Percentiles rank a stretch among this genome's conserved stretches.
Conservation (phyloP, 2,329 filamentous ascomycete species). For the Colletotrichum sojae region DNA sequence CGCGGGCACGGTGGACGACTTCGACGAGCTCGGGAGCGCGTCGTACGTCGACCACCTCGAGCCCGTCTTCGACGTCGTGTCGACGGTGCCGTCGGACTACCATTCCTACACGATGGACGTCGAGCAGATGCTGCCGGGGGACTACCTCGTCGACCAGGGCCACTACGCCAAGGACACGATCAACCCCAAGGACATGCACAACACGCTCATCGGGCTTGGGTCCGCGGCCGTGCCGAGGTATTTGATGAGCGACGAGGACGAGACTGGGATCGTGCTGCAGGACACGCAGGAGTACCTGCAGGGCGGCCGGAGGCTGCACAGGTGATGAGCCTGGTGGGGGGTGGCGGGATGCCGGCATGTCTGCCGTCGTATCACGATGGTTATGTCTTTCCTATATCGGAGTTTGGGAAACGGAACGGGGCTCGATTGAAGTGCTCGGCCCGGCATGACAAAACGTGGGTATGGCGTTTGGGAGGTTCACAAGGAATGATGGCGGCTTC, state of each 20-base stretch:
- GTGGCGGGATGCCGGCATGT: too few species aligned
- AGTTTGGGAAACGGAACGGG: too few species aligned
- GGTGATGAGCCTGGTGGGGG: background rate
- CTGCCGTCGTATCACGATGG: too few species aligned
- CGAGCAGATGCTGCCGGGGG: conserved; percentile 26
- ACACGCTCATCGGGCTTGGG: conserved; percentile 33
- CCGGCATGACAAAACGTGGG: too few species aligned
- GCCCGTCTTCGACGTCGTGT: conserved; percentile 36
- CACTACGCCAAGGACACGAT: conserved; percentile 36
- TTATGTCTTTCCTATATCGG: too few species aligned
- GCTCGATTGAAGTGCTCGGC: too few species aligned
- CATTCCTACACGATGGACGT: conserved; percentile 39
- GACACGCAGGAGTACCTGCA: conserved; percentile 36
- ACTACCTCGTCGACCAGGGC: conserved; percentile 22
- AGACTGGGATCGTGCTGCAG: conserved; percentile 31
- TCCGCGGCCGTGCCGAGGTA: conserved; percentile 33
- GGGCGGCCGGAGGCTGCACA: conserved; percentile 19
- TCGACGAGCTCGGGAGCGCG: conserved; percentile 27
- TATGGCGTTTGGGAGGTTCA: too few species aligned
- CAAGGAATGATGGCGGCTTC: too few species aligned
- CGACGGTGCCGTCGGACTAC: conserved; percentile 35
- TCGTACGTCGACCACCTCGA: conserved; percentile 34
- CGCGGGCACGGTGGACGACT: conserved; percentile 25
- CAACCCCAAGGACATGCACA: conserved; percentile 38
- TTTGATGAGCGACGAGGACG: conserved; percentile 29